Conservation (phyloP, 1,284 basidiomycete genomes). For the Pulchroboletus neoregius region DNA sequence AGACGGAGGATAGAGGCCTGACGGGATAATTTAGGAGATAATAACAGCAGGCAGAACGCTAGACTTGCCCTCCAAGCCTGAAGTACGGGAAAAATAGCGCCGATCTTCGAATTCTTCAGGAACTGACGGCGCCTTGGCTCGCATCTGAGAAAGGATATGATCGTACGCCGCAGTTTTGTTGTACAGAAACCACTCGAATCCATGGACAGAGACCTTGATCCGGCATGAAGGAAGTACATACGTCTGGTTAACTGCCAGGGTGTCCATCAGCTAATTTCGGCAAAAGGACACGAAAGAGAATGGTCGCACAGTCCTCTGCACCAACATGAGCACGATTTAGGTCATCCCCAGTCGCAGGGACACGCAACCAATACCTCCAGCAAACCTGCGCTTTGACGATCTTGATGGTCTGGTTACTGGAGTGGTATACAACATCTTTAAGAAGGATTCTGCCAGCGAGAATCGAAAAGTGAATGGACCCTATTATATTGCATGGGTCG, state of each 20-base stretch:
- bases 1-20: slow-evolving; percentile 33
- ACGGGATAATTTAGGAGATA: slow-evolving; percentile 15
- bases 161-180: slow-evolving; percentile 88
- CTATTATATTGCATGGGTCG: slow-evolving; percentile 28
- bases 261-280: slow-evolving; percentile 5
- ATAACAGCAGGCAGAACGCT: slow-evolving; percentile 7
- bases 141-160: slow-evolving; percentile 75
- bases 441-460: slow-evolving; percentile 81
- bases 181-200: slow-evolving; percentile 88
- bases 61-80: slow-evolving; percentile 29
- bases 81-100: slow-evolving; percentile 24
- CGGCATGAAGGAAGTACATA: slow-evolving; percentile 60
- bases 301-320: slow-evolving; percentile 46
- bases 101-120: slow-evolving; percentile 19
- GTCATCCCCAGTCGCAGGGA: slow-evolving; percentile 62
- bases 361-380: slow-evolving; percentile 91
- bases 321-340: slow-evolving; percentile 50
- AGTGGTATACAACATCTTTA: slow-evolving; percentile 84
- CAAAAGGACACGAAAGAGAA: not conserved
- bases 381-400: slow-evolving; percentile 80
- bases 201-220: slow-evolving; percentile 73
- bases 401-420: slow-evolving; percentile 82
- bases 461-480: slow-evolving; percentile 89
- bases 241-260: slow-evolving; percentile 33
- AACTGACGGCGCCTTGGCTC: slow-evolving; percentile 36